Base-by-base conservation (phyloP, 345 rosid genomes). In the Zanthoxylum bungeanum region DNA sequence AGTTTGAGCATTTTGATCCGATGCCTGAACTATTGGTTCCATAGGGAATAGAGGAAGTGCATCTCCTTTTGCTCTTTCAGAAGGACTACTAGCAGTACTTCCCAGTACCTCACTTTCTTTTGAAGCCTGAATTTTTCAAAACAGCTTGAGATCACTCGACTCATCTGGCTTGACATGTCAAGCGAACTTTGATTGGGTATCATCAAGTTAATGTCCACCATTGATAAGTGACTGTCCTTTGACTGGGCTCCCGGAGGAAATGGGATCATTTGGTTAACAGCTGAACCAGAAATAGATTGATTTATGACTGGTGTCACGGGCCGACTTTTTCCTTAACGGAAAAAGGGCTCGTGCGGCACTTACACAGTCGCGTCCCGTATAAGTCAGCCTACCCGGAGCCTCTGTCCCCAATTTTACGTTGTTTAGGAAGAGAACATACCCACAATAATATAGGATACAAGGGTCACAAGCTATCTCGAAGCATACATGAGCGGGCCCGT, bases 21-120 rank as follows among this genome's bases (percentile, higher is more conserved):
- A 49, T 72, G 71, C 61, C 60, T 78, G 80, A 39, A 66, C 39
- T 27, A 75, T 57, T 22, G 93, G 84, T 57, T 77, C 77, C 31
- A 81, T 77, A 5, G 83, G 88, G 47, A 88, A 92, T 33, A 87
- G 91, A 46, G 87, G 84, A 21, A 90, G 96, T 5, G 78, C 85
- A 21, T 82, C 76, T 9, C 76, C 79, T 39, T 77, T 79, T 36
- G 66, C 64, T 73, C 82, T 85, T 66, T 79, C 87, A 24, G 79
- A 65, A 22, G 92, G 87, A 78, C 88, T 83, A 72, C 88, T 86
- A 9, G 85, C 88, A 9, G 93, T 82, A 72, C 93, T 87, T 73
- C 88, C 91, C 46, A 78, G 88, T 52, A 80, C 63, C 56, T 89
- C 87, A 64, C 85, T 87, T 46, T 83, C 93, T 69, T 85, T 85